Percentiles rank a stretch among this genome's conserved stretches.
phyloP scores from a whole-genome alignment of 129 eudicot genomes.

The Daucus carota region DH1_v3.0 NC_030385.2:10556501-10557000 shows the following conservation, averaged over 20 bases:
- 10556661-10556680: background rate
- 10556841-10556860: conserved; percentile 41
- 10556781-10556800: conserved; percentile 78
- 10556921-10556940: background rate
- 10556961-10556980: conserved; percentile 34
- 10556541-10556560: background rate
- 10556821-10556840: conserved; percentile 73
- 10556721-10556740: conserved; percentile 47
- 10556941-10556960: background rate
- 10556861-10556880: background rate
- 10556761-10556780: conserved; percentile 77
- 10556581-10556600: background rate
- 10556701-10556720: background rate
- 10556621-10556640: background rate
- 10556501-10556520: background rate
- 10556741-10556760: conserved; percentile 91
- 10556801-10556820: conserved; percentile 68
- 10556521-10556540: background rate
- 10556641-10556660: background rate
- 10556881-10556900: background rate
- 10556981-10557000: conserved; percentile 68
- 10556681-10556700: background rate
- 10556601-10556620: background rate
- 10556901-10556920: background rate
- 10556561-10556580: background rate